Conservation (phyloP, 2,329 filamentous ascomycete species). For the Aspergillus bombycis region DNA sequence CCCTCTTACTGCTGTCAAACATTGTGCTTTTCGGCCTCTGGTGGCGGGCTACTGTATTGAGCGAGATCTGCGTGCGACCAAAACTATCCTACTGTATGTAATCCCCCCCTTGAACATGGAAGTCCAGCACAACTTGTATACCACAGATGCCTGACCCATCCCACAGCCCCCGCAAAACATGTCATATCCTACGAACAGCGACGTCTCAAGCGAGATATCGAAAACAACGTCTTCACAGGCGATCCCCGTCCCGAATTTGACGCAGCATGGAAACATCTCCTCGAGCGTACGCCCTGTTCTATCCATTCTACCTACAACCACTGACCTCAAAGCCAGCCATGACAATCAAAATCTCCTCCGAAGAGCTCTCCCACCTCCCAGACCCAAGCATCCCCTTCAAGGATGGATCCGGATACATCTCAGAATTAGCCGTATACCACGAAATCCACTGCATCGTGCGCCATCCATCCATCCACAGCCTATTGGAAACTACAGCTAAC, state of each 20-base stretch:
- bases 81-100: background rate
- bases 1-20: background rate
- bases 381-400: background rate
- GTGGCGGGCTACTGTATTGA: background rate
- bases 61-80: background rate
- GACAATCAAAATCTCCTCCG: background rate
- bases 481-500: no score
- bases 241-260: background rate
- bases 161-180: background rate
- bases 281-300: background rate
- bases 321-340: background rate
- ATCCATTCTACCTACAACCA: background rate
- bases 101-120: background rate
- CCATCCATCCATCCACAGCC: background rate
- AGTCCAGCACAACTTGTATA: background rate
- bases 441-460: background rate
- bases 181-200: background rate
- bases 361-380: background rate
- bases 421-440: background rate
- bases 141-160: background rate
- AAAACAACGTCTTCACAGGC: background rate
- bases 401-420: background rate
- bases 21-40: background rate
- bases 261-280: background rate
- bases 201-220: background rate